phyloP scores from a whole-genome alignment of 306 rosid genomes.

The Lathyrus oleraceus region DNA sequence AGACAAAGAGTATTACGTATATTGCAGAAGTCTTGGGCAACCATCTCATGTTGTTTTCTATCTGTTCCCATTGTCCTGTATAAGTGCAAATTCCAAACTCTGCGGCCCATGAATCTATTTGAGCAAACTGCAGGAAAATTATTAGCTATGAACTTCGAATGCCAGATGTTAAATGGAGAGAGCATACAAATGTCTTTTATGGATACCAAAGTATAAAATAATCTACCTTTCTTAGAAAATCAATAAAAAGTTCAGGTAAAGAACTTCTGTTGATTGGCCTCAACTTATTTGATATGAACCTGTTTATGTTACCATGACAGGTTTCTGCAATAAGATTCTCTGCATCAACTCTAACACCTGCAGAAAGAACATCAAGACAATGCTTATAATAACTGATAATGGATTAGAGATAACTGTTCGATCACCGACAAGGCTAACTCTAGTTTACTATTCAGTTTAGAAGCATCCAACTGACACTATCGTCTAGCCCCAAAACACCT shows the following conservation, averaged over 20 bases:
- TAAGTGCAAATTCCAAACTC: conserved; percentile 62
- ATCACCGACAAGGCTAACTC: too few relatives aligned
- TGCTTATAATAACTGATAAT: conserved; percentile 1
- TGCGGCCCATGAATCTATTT: conserved; percentile 49
- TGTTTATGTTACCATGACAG: conserved; percentile 55
- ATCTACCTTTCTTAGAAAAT: conserved; percentile 70
- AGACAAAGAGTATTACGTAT: conserved; percentile 55
- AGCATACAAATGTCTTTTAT: conserved; percentile 14
- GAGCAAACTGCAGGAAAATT: conserved; percentile 60
- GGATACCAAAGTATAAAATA: conserved; percentile 13
- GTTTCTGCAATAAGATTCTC: conserved; percentile 59
- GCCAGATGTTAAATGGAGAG: conserved; percentile 9
- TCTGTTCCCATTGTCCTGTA: conserved; percentile 66
- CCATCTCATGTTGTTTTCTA: conserved; percentile 69
- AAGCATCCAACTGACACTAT: too few relatives aligned
- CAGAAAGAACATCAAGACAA: conserved; percentile 31
- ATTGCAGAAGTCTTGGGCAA: conserved; percentile 71
- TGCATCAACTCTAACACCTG: conserved; percentile 73
- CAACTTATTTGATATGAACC: conserved; percentile 40
- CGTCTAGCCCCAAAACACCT: too few relatives aligned
- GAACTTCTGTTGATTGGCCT: conserved; percentile 61
- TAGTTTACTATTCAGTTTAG: too few relatives aligned
- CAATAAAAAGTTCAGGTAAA: conserved; percentile 71
- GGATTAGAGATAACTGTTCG: neutral
- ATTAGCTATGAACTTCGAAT: conserved; percentile 5